Percentiles rank a stretch among this genome's conserved stretches.
These are phyloP conservation scores for Cavenderia fasciculata DNA, from an alignment of 78 protist species.

Conservation along the genomic window DNA sequence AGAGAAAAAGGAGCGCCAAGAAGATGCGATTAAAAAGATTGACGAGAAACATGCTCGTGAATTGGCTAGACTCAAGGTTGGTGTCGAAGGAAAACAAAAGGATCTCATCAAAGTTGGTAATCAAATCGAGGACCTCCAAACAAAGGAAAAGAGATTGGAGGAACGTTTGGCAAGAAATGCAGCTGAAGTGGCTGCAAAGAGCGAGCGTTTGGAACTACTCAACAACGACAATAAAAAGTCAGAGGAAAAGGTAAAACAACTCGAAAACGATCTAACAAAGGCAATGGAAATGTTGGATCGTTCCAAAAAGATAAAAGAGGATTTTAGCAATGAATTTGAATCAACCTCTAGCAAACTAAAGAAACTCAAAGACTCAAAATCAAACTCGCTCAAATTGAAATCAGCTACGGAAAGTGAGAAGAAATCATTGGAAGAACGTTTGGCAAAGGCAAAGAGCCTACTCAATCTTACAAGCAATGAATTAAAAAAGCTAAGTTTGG, in stretches of 20 bases:
- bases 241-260: slow-evolving; percentile 24
- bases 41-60: background rate
- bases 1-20: slow-evolving; percentile 13
- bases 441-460: background rate
- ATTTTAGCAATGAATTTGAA: slow-evolving; percentile 22
- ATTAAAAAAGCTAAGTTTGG: too few species aligned
- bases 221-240: background rate
- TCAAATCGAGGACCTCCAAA: slow-evolving; percentile 3
- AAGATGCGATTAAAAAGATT: background rate
- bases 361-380: slow-evolving; percentile 8
- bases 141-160: slow-evolving; percentile 15
- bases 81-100: slow-evolving; percentile 7
- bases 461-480: too few species aligned
- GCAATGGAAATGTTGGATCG: slow-evolving; percentile 22
- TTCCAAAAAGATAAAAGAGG: slow-evolving; percentile 38
- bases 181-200: background rate
- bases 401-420: slow-evolving; percentile 14
- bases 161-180: background rate
- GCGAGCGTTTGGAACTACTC: background rate
- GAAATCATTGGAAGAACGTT: slow-evolving; percentile 31
- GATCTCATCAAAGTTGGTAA: background rate
- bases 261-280: slow-evolving; percentile 3
- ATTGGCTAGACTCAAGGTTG: background rate
- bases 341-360: slow-evolving; percentile 2
- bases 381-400: background rate